Percentiles rank a stretch among this genome's conserved stretches.
Conservation (phyloP, 208 protist species). For the Cochliopodium minus region DNA sequence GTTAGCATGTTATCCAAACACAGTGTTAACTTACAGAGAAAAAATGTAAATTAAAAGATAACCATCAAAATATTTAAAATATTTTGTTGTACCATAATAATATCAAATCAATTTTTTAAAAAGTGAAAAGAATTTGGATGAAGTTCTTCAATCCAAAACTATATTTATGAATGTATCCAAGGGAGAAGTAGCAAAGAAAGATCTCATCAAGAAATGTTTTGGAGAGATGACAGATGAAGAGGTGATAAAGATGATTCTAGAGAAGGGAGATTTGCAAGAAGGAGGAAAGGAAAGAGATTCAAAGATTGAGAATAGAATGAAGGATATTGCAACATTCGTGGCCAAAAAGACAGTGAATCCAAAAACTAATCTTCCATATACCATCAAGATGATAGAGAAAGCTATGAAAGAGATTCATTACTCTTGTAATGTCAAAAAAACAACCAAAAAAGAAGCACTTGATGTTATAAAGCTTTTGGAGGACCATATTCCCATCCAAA, state of each 20-base stretch:
- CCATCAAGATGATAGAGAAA: constrained; percentile 36
- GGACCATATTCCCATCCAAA: constrained; percentile 35
- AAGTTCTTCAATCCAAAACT: constrained; percentile 54
- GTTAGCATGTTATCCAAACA: constrained; percentile 68
- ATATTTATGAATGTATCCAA: constrained; percentile 66
- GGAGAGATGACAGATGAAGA: constrained; percentile 29
- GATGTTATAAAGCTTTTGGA: constrained; percentile 39
- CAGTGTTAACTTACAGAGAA: constrained; percentile 48
- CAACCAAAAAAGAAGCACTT: constrained; percentile 33
- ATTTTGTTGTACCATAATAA: too few species aligned
- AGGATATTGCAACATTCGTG: constrained; percentile 57
- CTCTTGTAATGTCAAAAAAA: constrained; percentile 29
- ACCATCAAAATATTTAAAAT: too few species aligned
- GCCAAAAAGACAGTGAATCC: constrained; percentile 47
- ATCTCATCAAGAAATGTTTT: constrained; percentile 46
- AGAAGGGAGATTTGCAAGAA: constrained; percentile 60
- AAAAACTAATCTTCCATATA: constrained; percentile 32
- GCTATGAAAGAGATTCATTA: constrained; percentile 55
- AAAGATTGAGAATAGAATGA: constrained; percentile 35
- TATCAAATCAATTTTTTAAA: neutral
- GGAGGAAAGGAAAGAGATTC: constrained; percentile 44
- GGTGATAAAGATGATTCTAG: constrained; percentile 34
- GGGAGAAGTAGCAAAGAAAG: constrained; percentile 49
- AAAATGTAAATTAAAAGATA: constrained; percentile 31
- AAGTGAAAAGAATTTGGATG: constrained; percentile 62